Evolutionary conservation across 441 rosid genomes (phyloP), one percentile per base, ranked within the genome.

Genomic region (Populus hybrid): DNA sequence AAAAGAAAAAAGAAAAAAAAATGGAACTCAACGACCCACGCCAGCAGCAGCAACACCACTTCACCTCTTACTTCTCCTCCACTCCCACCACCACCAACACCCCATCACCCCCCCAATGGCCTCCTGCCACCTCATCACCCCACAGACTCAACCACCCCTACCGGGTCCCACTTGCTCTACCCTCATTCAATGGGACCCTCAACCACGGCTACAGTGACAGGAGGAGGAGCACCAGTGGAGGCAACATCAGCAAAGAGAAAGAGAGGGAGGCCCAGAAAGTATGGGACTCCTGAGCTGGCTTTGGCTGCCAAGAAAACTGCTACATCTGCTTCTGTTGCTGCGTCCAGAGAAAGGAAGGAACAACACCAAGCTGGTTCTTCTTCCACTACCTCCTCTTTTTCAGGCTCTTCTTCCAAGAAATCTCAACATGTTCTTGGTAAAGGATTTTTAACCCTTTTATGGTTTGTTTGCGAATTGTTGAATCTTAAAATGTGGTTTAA

Each of bases 201-300:
- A 10, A 67, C 85, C n/a, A 76, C 82, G 12, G 90, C 90, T 24
- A 88, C 88, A 79, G 78, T 88, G 42, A 84, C 83, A 26, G 80
- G 83, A 4, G 89, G 90, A 38, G 67, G 97, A 92, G 74, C 79
- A 69, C 71, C 85, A 20, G 40, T 63, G 75, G 33, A 26, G 77
- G 76, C 64, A 73, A 18, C 53, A 77, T 35, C 29, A 26, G 64
- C 85, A 36, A 78, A 86, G 90, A 87, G 92, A 92, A 95, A 89
- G 89, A 81, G 94, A 31, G 98, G 93, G 73, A 81, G 90, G 72
- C 99, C 91, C 31, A 85, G 97, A 80, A 95, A 92, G 94, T 94
- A 94, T 77, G 93, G 87, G 38, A 94, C 98, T 6, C 91, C 93
- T n/a, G 97, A 92, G 78, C 93, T 90, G 80, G 98, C 95, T 76